A percentile compares a stretch with the other conserved stretches of the same genome.
phyloP scores from a whole-genome alignment of 2,329 filamentous ascomycete species.

The Ophiostoma quercus region DNA sequence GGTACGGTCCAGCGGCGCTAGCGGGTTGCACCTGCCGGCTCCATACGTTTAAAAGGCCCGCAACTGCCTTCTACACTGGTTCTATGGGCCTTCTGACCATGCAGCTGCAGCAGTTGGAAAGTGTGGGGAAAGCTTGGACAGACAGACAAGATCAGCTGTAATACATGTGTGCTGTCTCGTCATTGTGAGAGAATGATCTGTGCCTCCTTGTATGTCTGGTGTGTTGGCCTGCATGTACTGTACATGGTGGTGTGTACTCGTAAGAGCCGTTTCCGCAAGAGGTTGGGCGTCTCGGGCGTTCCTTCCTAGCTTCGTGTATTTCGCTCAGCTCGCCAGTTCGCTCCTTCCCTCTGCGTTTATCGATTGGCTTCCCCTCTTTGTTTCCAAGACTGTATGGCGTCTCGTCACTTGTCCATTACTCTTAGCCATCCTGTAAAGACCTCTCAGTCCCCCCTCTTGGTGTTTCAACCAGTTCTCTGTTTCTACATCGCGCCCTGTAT shows the following conservation, averaged over 20 bases:
- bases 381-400: not conserved
- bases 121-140: conserved; percentile 24
- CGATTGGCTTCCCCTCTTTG: not conserved
- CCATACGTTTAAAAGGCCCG: conserved; percentile 15
- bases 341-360: not conserved
- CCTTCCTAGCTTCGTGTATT: not conserved
- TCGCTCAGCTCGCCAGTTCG: not conserved
- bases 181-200: conserved; percentile 8
- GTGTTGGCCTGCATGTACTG: not conserved
- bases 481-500: not conserved
- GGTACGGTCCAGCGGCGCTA: conserved; percentile 13
- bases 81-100: conserved; percentile 15
- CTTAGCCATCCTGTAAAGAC: not conserved
- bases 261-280: conserved; percentile 6
- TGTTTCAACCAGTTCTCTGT: not conserved
- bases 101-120: conserved; percentile 18
- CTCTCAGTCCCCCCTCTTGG: not conserved
- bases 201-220: not conserved
- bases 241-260: not conserved
- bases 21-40: conserved; percentile 21
- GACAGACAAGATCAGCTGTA: conserved; percentile 13
- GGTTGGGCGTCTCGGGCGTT: not conserved
- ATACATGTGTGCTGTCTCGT: conserved; percentile 7
- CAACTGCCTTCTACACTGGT: not conserved
- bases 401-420: not conserved